Conservation (phyloP, 345 rosid genomes). For the Salix caprea region DNA sequence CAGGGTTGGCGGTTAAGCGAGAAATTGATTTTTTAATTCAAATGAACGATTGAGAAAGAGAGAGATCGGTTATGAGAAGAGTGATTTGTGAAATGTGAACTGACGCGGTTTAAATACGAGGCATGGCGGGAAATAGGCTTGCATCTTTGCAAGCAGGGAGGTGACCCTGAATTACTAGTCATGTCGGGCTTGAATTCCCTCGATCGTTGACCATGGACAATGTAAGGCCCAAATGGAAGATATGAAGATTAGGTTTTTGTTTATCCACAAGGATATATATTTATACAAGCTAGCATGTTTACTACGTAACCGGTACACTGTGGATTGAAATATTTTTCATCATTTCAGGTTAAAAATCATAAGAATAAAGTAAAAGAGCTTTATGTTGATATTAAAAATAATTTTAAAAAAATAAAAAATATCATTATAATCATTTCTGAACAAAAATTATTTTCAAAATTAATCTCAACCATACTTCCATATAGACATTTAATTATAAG, state of each 20-base stretch:
- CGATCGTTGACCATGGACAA: neutral
- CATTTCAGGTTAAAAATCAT: no score
- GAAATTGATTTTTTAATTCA: conserved; percentile 1
- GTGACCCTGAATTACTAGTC: neutral
- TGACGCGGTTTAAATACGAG: neutral
- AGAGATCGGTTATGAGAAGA: neutral
- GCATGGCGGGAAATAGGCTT: conserved; percentile 1
- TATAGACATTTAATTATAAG: fast-evolving
- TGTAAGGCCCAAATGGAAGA: neutral
- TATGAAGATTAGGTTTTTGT: no score
- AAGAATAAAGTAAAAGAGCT: no score
- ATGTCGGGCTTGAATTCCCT: neutral
- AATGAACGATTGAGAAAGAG: neutral
- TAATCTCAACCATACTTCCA: fast-evolving
- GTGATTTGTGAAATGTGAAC: neutral
- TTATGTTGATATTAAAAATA: no score
- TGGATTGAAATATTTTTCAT: no score
- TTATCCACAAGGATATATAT: no score
- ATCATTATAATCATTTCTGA: no score
- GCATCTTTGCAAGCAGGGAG: neutral
- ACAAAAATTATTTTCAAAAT: no score
- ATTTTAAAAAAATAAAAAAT: no score
- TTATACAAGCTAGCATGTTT: no score
- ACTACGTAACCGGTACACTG: no score
- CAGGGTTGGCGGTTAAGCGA: neutral